phyloP scores from a whole-genome alignment of 495 filamentous ascomycete species.

The Aspergillus haitiensis region DNA sequence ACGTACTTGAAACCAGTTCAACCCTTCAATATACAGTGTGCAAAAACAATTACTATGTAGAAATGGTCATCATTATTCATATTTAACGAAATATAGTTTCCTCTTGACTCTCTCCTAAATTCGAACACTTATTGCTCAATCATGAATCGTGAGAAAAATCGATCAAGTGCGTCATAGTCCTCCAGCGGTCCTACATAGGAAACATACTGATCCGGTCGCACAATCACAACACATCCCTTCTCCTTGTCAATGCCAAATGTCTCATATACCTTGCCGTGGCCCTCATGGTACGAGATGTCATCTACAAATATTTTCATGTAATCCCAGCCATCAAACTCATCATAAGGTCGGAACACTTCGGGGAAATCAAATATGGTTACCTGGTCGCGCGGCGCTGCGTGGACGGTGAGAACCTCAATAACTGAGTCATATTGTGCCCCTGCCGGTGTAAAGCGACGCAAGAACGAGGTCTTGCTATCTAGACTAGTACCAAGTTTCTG shows the following conservation, averaged over 20 bases:
- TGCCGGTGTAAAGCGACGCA: conserved; percentile 6
- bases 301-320: conserved; percentile 6
- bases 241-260: conserved; percentile 5
- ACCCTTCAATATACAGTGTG: too few relatives aligned
- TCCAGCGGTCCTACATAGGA: conserved; percentile 11
- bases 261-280: conserved; percentile 23
- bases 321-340: conserved; percentile 11
- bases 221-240: conserved; percentile 6
- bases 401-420: conserved; percentile 14
- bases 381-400: conserved; percentile 6
- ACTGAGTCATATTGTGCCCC: background rate
- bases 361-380: conserved; percentile 9
- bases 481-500: background rate
- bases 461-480: conserved; percentile 3
- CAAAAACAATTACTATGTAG: too few relatives aligned
- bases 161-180: conserved; percentile 11
- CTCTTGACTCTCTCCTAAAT: background rate
- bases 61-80: background rate
- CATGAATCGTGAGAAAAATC: conserved; percentile 9
- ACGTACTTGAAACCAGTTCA: too few relatives aligned
- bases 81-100: background rate
- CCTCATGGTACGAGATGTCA: conserved; percentile 13
- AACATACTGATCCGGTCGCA: conserved; percentile 8
- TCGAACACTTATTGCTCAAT: background rate
- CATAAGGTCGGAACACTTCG: conserved; percentile 1